Percentiles rank a stretch among this genome's conserved stretches.
These are phyloP conservation scores for Aphanocladium album DNA, from an alignment of 2,329 filamentous ascomycete species.

Conservation along the genomic window DNA sequence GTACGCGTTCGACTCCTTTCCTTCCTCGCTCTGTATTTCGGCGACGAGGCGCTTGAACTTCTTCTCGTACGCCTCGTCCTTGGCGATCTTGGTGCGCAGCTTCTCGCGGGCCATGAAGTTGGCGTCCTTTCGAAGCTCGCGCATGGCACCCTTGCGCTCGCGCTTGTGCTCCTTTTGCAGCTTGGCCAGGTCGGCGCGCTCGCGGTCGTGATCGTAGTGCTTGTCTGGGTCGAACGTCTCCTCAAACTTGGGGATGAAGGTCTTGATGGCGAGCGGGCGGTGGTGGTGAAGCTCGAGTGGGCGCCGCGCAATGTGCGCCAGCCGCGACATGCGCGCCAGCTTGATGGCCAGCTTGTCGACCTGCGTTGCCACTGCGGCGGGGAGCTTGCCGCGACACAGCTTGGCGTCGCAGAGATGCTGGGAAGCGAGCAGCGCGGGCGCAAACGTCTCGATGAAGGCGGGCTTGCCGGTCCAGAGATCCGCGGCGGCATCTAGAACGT, in stretches of 20 bases:
- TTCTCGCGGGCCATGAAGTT: conserved; percentile 90
- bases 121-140: conserved; percentile 91
- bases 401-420: conserved; percentile 54
- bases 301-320: conserved; percentile 62
- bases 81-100: conserved; percentile 86
- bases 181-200: conserved; percentile 79
- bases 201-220: conserved; percentile 94
- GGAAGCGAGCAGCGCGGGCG: conserved; percentile 54
- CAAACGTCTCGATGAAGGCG: conserved; percentile 75
- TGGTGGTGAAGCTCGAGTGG: conserved; percentile 88
- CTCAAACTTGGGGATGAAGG: conserved; percentile 89
- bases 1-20: conserved; percentile 79
- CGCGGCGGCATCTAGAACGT: conserved; percentile 62
- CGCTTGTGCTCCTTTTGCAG: conserved; percentile 88
- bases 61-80: conserved; percentile 89
- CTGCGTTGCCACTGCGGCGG: conserved; percentile 36
- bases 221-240: conserved; percentile 90
- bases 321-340: conserved; percentile 50
- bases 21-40: conserved; percentile 94
- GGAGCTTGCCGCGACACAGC: conserved; percentile 45
- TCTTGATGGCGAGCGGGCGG: conserved; percentile 80
- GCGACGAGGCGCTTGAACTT: conserved; percentile 90
- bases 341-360: conserved; percentile 39
- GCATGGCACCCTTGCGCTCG: conserved; percentile 89
- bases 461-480: conserved; percentile 69